Evolutionary conservation across 2,329 filamentous ascomycete genomes (phyloP).

Genomic region (Talaromyces atroroseus): DNA sequence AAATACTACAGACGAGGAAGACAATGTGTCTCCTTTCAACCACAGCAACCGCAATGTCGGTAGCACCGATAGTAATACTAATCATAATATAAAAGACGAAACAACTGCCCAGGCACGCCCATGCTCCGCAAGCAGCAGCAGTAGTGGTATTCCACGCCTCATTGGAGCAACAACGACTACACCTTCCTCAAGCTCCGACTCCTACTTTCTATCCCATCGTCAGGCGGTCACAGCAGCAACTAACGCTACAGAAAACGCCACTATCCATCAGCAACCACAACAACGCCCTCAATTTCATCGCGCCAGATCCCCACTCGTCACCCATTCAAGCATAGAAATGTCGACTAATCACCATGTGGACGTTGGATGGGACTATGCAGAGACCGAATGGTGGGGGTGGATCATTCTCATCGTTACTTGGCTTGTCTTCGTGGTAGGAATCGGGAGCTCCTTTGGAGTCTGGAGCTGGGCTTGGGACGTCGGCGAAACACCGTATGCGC

Average conservation of each 20-base stretch:
- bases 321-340: constrained; percentile 26
- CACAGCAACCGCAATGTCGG: constrained; percentile 17
- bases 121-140: constrained; percentile 14
- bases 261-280: neutral
- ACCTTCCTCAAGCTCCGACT: constrained; percentile 56
- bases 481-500: constrained; percentile 89
- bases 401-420: constrained; percentile 85
- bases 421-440: constrained; percentile 92
- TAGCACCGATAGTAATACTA: constrained; percentile 20
- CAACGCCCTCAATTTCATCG: constrained; percentile 21
- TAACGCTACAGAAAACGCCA: constrained; percentile 20
- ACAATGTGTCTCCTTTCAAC: constrained; percentile 53
- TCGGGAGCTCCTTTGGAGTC: constrained; percentile 89
- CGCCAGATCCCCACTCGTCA: constrained; percentile 35
- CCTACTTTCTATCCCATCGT: constrained; percentile 50
- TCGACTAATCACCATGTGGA: constrained; percentile 30
- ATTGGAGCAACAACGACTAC: constrained; percentile 23
- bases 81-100: constrained; percentile 3
- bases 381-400: constrained; percentile 99
- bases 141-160: constrained; percentile 18
- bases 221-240: constrained; percentile 11
- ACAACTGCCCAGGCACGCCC: constrained; percentile 15
- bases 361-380: constrained; percentile 74
- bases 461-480: constrained; percentile 99
- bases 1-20: constrained; percentile 78